phyloP scores from a whole-genome alignment of 208 protist genomes.

The Acanthamoeba healyi region DNA sequence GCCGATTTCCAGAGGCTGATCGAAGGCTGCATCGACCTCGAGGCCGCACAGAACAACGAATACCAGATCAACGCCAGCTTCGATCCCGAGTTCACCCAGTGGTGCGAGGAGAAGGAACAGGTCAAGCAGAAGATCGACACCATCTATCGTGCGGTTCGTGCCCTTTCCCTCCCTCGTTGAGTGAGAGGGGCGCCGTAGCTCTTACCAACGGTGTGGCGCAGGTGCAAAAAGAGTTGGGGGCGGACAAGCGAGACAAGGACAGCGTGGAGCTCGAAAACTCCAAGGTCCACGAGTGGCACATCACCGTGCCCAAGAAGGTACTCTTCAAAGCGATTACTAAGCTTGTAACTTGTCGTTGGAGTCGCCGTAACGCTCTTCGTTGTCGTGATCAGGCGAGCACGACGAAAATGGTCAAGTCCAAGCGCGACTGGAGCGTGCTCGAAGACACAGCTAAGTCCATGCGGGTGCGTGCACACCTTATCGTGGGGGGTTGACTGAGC shows the following conservation, averaged over 20 bases:
- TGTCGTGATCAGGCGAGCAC: not conserved
- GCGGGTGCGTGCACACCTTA: not conserved
- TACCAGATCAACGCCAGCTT: conserved; percentile 83
- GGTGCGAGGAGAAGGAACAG: conserved; percentile 72
- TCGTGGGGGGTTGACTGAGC: too few relatives aligned
- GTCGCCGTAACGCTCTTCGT: not conserved
- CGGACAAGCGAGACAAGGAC: conserved; percentile 74
- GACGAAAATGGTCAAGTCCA: conserved; percentile 21
- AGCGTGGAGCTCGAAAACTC: conserved; percentile 65
- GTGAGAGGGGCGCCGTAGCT: too few relatives aligned
- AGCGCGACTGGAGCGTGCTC: conserved; percentile 42
- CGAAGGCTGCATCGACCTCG: conserved; percentile 84
- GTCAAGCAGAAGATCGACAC: conserved; percentile 57
- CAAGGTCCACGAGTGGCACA: conserved; percentile 66
- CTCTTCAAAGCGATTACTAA: not conserved
- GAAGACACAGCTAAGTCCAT: not conserved
- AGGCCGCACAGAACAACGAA: conserved; percentile 81
- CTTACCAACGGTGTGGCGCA: not conserved
- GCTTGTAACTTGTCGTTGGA: not conserved
- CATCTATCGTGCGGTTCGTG: not conserved
- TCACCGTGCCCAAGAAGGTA: conserved; percentile 63
- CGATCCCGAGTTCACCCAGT: conserved; percentile 73
- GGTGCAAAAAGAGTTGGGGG: conserved; percentile 46
- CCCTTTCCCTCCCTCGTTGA: too few relatives aligned
- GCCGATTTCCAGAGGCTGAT: conserved; percentile 80